phyloP scores from a whole-genome alignment of 2,329 filamentous ascomycete species.

The Fusarium sp. region DNA sequence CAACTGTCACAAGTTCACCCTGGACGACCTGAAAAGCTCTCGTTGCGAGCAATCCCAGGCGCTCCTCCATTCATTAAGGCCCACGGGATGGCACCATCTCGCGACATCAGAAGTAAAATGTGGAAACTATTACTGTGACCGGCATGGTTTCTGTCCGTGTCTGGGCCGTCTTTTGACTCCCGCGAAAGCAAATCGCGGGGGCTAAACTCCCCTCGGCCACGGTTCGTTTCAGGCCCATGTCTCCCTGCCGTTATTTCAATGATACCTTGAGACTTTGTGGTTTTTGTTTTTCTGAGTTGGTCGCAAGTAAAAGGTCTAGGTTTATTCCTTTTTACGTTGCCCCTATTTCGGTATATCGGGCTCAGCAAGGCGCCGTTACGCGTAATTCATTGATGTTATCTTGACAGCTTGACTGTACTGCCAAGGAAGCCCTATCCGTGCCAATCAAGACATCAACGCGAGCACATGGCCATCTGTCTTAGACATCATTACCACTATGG shows the following conservation, averaged over 20 bases:
- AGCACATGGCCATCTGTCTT: conserved; percentile 5
- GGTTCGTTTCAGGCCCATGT: conserved; percentile 43
- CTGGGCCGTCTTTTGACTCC: conserved; percentile 19
- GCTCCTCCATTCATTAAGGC: conserved; percentile 12
- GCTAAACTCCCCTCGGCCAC: conserved; percentile 24
- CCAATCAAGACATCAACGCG: conserved; percentile 22
- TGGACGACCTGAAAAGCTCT: background rate
- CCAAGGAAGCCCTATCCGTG: conserved; percentile 3
- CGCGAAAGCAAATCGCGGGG: conserved; percentile 42
- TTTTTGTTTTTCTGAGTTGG: conserved; percentile 7
- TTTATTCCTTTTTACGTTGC: background rate
- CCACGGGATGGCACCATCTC: conserved; percentile 42
- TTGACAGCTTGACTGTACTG: background rate
- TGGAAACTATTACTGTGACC: conserved; percentile 36
- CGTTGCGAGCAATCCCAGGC: background rate
- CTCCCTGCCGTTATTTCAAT: conserved; percentile 22
- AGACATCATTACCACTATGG: conserved; percentile 32
- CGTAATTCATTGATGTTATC: background rate
- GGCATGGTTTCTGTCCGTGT: conserved; percentile 23
- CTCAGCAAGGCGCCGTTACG: background rate
- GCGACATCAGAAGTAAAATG: conserved; percentile 34
- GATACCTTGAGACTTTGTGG: conserved; percentile 22
- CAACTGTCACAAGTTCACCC: background rate
- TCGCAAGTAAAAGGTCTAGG: background rate
- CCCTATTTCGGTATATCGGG: background rate